Base-by-base conservation (phyloP, 2,329 filamentous ascomycete species). In the Colletotrichum sp. region DNA sequence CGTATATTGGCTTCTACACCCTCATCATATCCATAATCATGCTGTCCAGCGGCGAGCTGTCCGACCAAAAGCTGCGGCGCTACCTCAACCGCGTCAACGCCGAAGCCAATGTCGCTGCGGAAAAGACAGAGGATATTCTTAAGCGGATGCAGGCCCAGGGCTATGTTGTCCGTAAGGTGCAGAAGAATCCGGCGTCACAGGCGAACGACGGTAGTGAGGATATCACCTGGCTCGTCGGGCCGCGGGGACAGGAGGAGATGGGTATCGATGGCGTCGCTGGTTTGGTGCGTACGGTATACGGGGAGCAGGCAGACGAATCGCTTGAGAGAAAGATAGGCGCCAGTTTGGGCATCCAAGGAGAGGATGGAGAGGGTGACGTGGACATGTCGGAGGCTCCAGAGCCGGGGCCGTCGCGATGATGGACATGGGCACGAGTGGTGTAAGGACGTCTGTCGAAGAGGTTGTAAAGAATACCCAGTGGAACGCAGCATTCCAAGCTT, bases 171-270 rank as follows among this genome's bases (percentile, higher is more conserved):
- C 94, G 92, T 78, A 90, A 93, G 66, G 90, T 93, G 25, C 96
- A 98, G 79, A 90, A 86, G 61, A 87, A 88, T 15, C 83, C 85
- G 74, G 82, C 81, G 83, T 85, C 84, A 9, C 80, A 87, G 52
- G 85, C 85, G 6, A 80, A 87, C 34, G 92, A 92, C 2, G 95
- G 94, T 30, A 95, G 98, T 49, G 93, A 96, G 78, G 89, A 91
- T 4, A 89, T 95, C 9, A 96, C 95, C 64, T 99, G 95, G 90
- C 91, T 94, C 72, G 91, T 98, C 16, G 97, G 97, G 0, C 94
- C 95, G 8, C 90, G 97, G 27, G 96, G 95, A 8, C 97, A 94
- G 84, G 89, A 96, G 9, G 97, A 99, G 84, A 91, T 99, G 44
- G 95, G 94, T 0, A 88, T 93, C n/a, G 90, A 92, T 66, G 95